A percentile compares a stretch with the other conserved stretches of the same genome.
phyloP scores from a whole-genome alignment of 371 early-diverging fungal genomes.

The Mucor racemosus region DNA sequence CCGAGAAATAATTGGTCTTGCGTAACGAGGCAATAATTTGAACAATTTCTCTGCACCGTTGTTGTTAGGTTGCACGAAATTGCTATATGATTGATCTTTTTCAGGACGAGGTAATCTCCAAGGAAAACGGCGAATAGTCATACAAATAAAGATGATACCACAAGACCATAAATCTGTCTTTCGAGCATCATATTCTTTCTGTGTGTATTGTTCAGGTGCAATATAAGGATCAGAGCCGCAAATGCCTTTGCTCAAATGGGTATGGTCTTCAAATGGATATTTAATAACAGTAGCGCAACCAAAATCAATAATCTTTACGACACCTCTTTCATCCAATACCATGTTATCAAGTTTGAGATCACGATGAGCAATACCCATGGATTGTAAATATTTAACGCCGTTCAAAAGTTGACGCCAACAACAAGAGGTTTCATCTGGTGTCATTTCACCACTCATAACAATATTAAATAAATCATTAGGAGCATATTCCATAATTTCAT shows the following conservation, averaged over 20 bases:
- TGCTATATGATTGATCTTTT: slow-evolving; percentile 49
- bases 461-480: slow-evolving; percentile 79
- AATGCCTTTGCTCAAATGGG: slow-evolving; percentile 67
- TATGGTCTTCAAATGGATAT: slow-evolving; percentile 65
- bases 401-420: slow-evolving; percentile 77
- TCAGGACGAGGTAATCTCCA: slow-evolving; percentile 68
- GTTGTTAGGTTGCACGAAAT: slow-evolving; percentile 26
- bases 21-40: slow-evolving; percentile 54
- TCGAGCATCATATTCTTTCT: slow-evolving; percentile 64
- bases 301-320: slow-evolving; percentile 93
- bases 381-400: slow-evolving; percentile 76
- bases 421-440: slow-evolving; percentile 69
- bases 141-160: slow-evolving; percentile 76
- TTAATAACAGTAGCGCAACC: slow-evolving; percentile 84
- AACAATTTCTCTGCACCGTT: slow-evolving; percentile 35
- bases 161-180: slow-evolving; percentile 77
- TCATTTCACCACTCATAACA: slow-evolving; percentile 73
- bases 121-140: slow-evolving; percentile 77
- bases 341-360: slow-evolving; percentile 91
- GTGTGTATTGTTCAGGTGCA: slow-evolving; percentile 73
- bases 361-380: slow-evolving; percentile 83
- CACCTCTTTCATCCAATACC: slow-evolving; percentile 68
- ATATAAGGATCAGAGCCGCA: slow-evolving; percentile 86
- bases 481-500: slow-evolving; percentile 85
- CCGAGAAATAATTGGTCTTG: slow-evolving; percentile 44